Conservation (phyloP, 116 monocot genomes). For the Posidonia oceanica region DNA sequence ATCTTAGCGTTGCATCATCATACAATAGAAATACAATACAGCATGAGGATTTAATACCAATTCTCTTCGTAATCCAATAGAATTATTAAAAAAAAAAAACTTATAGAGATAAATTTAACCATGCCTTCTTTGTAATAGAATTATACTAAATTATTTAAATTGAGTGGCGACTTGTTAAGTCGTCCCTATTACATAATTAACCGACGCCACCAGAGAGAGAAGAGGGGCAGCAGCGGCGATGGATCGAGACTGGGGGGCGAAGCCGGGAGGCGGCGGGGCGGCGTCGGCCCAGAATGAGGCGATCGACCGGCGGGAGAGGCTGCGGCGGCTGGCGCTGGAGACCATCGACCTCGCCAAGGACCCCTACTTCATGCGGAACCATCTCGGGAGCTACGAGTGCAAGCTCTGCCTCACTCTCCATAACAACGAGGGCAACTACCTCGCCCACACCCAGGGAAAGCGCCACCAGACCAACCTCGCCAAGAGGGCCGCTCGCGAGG, state of each 20-base stretch:
- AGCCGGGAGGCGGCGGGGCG: conserved; percentile 93
- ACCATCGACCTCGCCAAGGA: conserved; percentile 98
- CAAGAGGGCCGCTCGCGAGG: conserved; percentile 93
- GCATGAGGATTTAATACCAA: no score
- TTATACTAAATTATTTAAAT: no score
- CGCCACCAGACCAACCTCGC: conserved; percentile 97
- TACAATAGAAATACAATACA: no score
- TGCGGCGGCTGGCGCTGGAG: conserved; percentile 85
- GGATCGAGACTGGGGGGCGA: conserved; percentile 96
- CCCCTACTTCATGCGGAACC: conserved; percentile 99
- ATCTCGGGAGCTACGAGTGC: conserved; percentile 92
- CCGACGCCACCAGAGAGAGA: no score
- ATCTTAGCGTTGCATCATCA: no score
- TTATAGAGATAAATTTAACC: no score
- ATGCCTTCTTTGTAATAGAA: no score
- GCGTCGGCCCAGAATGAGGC: conserved; percentile 95
- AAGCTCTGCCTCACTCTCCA: conserved; percentile 94
- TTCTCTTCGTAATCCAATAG: no score
- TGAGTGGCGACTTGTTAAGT: no score
- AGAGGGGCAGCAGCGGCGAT: conserved; percentile 11
- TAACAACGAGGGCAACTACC: conserved; percentile 97
- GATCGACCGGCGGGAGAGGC: conserved; percentile 86
- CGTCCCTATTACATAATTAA: no score
- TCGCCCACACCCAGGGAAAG: conserved; percentile 97
- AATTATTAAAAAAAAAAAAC: no score